These are phyloP conservation scores for Aspergillus avenaceus DNA, from an alignment of 495 filamentous ascomycete species.

Conservation along the genomic window DNA sequence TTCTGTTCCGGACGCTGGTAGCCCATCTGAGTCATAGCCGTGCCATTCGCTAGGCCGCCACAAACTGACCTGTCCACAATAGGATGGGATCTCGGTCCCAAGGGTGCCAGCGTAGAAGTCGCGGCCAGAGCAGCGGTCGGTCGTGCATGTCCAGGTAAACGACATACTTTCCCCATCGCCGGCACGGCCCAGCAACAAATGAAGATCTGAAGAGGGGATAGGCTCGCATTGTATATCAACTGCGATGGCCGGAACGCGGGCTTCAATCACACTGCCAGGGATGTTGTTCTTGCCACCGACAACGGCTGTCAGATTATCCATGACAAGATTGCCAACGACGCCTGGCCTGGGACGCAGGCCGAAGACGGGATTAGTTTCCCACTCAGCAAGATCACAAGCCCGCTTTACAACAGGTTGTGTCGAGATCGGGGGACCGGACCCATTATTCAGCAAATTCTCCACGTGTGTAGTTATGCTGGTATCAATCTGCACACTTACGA, in stretches of 20 bases:
- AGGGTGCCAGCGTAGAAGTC: no score
- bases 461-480: neutral
- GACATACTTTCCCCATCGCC: no score
- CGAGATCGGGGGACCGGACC: neutral
- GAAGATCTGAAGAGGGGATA: neutral
- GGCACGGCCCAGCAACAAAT: no score
- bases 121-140: neutral
- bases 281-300: neutral
- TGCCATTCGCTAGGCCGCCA: no score
- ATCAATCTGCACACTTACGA: neutral
- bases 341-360: neutral
- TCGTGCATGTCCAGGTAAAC: neutral
- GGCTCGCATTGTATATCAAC: neutral
- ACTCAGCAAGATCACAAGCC: neutral
- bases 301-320: neutral
- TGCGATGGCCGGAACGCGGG: constrained; percentile 1
- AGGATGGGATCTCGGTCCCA: no score
- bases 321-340: neutral
- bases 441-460: neutral
- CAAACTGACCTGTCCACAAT: no score
- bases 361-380: constrained; percentile 1
- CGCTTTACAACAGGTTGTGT: neutral
- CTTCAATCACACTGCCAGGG: neutral
- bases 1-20: neutral
- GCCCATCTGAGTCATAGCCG: no score